Evolutionary conservation across 1,284 basidiomycete species (phyloP), one percentile per base, ranked within the genome.

Genomic region (Ceratobasidium sp.): DNA sequence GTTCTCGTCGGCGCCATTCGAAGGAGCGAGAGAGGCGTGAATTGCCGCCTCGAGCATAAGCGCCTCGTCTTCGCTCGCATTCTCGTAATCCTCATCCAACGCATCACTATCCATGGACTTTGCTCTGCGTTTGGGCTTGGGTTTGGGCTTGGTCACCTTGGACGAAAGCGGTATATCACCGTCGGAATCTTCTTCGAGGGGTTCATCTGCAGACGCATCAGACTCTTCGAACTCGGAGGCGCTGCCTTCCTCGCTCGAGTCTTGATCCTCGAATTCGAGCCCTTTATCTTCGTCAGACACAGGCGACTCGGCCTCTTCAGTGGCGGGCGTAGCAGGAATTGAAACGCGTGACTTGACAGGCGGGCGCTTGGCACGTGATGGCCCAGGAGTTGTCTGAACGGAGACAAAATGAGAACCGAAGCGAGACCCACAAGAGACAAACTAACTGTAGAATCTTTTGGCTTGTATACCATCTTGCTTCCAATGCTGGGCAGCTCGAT

Each of bases 131-230:
- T 53, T 43, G 12, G 52, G 39, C 26, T 58, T 57, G 64, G 43
- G 64, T 48, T 39, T 53, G 6, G 53, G 2, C 57, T 57, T 57
- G 28, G 32, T 32, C 18, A 30, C 14, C 21, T 69, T 69, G 65
- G 62, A 61, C n/a, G 36, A 30, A 16, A 52, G 53, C 16, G 82
- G 83, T 10, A 74, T 79, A 32, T 85, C 81, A 72, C 87, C 89
- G 69, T 89, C 88, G 48, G 89, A 89, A 21, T 83, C 88, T 77
- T 89, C 88, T n/a, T 84, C 82, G 50, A 82, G 76, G n/a, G 83
- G 81, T 77, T 89, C 88, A 18, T 84, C 82, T 46, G 82, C 76
- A 26, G 83, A 81, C 36, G 82, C 81, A 71, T 81, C 82, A 48
- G 70, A 75, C 43, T 79, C 78, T n/a, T 84, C 83, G 62, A 77